Percentiles rank a stretch among this genome's conserved stretches.
These are phyloP conservation scores for Lentinula novae-zelandiae DNA, from an alignment of 1,284 basidiomycete genomes.

Conservation along the genomic window DNA sequence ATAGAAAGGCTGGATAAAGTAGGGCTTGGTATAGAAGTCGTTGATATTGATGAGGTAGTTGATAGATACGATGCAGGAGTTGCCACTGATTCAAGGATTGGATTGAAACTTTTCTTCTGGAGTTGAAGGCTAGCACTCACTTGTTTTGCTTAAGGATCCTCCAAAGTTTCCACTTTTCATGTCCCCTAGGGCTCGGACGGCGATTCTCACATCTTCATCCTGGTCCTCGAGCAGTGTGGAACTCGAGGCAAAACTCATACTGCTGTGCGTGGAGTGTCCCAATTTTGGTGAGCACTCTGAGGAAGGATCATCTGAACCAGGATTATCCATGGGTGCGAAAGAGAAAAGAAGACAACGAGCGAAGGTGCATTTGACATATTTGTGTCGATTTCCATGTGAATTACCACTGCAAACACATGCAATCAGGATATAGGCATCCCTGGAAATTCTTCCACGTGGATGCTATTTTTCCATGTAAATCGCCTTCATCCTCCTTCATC, in stretches of 20 bases:
- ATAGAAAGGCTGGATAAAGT: constrained; percentile 3
- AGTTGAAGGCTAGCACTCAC: background rate
- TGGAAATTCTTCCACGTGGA: no score
- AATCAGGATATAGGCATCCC: background rate
- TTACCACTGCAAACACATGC: background rate
- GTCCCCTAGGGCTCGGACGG: constrained; percentile 62
- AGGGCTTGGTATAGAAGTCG: constrained; percentile 13
- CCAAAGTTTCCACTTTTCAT: constrained; percentile 49
- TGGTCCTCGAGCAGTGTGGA: constrained; percentile 16
- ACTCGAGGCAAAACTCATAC: constrained; percentile 7
- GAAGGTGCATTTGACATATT: background rate
- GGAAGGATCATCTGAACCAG: background rate
- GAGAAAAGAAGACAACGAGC: background rate
- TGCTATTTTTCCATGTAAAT: no score
- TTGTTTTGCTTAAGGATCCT: background rate
- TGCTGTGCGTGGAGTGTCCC: constrained; percentile 11
- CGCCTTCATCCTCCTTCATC: no score
- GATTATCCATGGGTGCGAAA: background rate
- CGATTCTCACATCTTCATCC: constrained; percentile 57
- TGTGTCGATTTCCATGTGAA: constrained; percentile 1
- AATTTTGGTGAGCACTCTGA: background rate
- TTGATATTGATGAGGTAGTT: constrained; percentile 13
- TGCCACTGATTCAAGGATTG: background rate
- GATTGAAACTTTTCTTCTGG: background rate
- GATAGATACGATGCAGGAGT: constrained; percentile 14